Evolutionary conservation across 1,284 basidiomycete genomes (phyloP), one percentile per base, ranked within the genome.

Genomic region (Gymnopus androsaceus): DNA sequence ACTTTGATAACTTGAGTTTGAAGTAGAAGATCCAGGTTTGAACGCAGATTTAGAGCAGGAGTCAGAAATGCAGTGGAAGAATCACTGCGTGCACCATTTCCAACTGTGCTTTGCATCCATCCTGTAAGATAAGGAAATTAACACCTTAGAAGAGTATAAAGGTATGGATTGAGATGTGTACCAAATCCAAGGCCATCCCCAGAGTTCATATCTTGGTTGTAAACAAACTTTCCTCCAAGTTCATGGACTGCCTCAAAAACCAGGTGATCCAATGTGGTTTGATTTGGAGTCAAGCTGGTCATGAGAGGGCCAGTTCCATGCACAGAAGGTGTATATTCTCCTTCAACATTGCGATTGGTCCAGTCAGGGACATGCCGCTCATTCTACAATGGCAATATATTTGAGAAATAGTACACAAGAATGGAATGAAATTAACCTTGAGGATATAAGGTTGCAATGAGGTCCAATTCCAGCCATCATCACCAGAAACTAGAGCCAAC

Each of bases 121-220:
- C n/a, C n/a, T n/a, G n/a, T n/a, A n/a, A n/a, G n/a, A n/a, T n/a
- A 28, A 21, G 33, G 17, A 19, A 19, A 38, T n/a, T n/a, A n/a
- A n/a, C n/a, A n/a, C n/a, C n/a, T n/a, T n/a, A n/a, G 23, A 6
- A 53, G 6, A 28, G 44, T 69, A 76, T 73, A 34, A 77, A 17
- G 76, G 75, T 33, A 72, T 58, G 0, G 65, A 61, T 41, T 72
- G 63, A 0, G n/a, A n/a, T n/a, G n/a, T n/a, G n/a, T n/a, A n/a
- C n/a, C n/a, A n/a, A n/a, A n/a, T n/a, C n/a, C n/a, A n/a, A n/a
- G n/a, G n/a, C n/a, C n/a, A n/a, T n/a, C n/a, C n/a, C 76, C 76
- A 5, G 65, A 65, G 42, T 75, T 73, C 53, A 70, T 65, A 57
- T 80, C 78, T 15, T 64, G 56, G 55, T 73, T 75, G 61, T 67